These are phyloP conservation scores for Ajuga chamaepitys DNA, from an alignment of 257 asterid genomes.

Conservation along the genomic window DNA sequence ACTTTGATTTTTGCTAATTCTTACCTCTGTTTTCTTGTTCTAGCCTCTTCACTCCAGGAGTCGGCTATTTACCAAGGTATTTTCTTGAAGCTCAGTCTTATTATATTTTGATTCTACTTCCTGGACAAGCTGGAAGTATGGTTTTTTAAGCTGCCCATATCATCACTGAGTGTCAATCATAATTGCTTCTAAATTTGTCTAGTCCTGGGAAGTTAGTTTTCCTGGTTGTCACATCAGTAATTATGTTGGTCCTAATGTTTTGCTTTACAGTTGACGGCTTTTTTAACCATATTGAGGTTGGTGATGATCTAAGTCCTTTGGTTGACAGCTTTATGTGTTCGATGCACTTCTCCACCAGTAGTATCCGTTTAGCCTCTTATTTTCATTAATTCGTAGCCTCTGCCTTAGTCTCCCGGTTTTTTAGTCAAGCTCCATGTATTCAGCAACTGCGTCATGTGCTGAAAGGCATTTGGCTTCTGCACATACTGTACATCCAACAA, in stretches of 20 bases:
- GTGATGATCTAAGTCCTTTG: no score
- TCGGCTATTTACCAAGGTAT: conserved; percentile 81
- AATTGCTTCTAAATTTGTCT: not conserved
- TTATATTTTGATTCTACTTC: not conserved
- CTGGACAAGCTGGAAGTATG: not conserved
- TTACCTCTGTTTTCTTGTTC: conserved; percentile 22
- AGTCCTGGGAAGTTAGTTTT: not conserved
- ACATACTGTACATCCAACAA: not conserved
- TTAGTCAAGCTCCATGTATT: not conserved
- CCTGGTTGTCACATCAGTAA: not conserved
- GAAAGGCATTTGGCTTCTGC: not conserved
- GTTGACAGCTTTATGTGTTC: no score
- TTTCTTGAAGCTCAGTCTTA: conserved; percentile 3
- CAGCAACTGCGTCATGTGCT: not conserved
- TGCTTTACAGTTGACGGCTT: not conserved
- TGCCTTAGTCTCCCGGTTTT: no score
- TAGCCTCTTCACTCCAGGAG: conserved; percentile 86
- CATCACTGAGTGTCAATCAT: not conserved
- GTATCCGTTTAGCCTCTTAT: not conserved
- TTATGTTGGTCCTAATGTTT: not conserved
- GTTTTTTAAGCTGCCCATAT: conserved; percentile 6
- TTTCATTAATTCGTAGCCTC: not conserved
- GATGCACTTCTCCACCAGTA: not conserved
- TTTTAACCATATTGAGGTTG: not conserved
- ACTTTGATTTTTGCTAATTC: conserved; percentile 1